Base-by-base conservation (phyloP, 768 basidiomycete species). In the Dentipellis sp. region DNA sequence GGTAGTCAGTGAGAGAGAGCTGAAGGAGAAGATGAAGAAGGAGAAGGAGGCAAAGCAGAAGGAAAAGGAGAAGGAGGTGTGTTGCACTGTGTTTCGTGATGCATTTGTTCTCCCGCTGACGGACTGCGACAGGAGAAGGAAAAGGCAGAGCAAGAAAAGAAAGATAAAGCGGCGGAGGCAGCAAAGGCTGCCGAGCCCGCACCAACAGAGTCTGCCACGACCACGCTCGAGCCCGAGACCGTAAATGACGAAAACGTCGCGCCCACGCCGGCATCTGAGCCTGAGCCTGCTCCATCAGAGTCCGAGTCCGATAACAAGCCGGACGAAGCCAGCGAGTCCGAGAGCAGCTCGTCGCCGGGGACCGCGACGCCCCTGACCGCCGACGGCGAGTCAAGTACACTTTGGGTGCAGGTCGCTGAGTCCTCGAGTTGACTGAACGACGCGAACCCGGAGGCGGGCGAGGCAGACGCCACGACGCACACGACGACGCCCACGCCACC, bases 1-100 rank as follows among this genome's bases (percentile, higher is more conserved):
- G 91, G 88, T 92, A 14, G 68, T 78, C 52, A 74, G 76, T 53
- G 90, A 92, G 72, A 78, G 87, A 59, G 81, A 83, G 69, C 81
- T 91, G 75, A 76, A 78, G 60, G 88, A 87, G 70, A 78, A 84
- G 61, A 71, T 91, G 58, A 77, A 78, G 72, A 77, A 78, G 64
- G 89, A 92, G 73, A 84, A 82, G 63, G 88, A 88, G 65, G 84
- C 77, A 22, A 74, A 80, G 45, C 87, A 88, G 64, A 65, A 77
- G 48, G 81, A 83, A 69, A 82, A 85, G 66, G 85, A 83, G 66
- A 68, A 78, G 50, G 78, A 84, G 67, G 86, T 88, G 81, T 74
- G 54, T 50, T 34, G 34, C 37, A 48, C 56, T 57, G 49, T 34
- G 19, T 56, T 21, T 36, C 48, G 23, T 61, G 58, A 48, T 58